Evolutionary conservation across 2,329 filamentous ascomycete species (phyloP), one percentile per base, ranked within the genome.

Genomic region (Trichoderma sp.): DNA sequence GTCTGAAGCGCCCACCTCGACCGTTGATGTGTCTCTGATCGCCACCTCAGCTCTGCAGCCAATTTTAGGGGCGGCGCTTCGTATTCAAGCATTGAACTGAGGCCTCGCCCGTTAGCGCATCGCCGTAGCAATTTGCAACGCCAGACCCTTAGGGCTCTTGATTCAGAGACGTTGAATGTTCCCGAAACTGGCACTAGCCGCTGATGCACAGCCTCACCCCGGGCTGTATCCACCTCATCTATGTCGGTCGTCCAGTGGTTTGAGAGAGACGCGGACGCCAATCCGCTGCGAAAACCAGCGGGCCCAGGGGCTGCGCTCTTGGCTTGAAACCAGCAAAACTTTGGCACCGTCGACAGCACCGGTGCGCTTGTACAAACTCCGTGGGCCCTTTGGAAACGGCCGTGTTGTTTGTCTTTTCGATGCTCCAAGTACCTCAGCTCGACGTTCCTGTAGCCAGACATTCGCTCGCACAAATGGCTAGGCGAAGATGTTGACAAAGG

Each of bases 171-270:
- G 50, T 66, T 33, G 50, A 35, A 66, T 67, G 33, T 60, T 45
- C 50, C 71, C 71, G 33, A 74, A 74, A 67, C 64, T 60, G 63
- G 63, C 45, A 59, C 71, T 67, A 74, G 71, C 24, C 71, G 64
- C 64, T 68, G 64, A 69, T 69, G 72, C 72, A 69, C 64, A 63
- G 72, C 72, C 64, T 69, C 72, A 63, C 64, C 65, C 72, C 29
- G 29, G 65, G 53, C 33, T 45, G 64, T 62, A 69, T 63, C 72
- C 72, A 75, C 72, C 45, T 53, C 53, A 62, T 69, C 16, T 65
- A 59, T 50, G 60, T 74, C 56, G 62, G 33, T 64, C 38, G 59
- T 45, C 63, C 50, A 74, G 71, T 75, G 50, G 65, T 75, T 68
- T 64, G 64, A 75, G 50, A 60, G 59, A 65, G 45, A 59, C 33